phyloP scores from a whole-genome alignment of 148 eudicot species.

The Hydrangea macrophylla region DNA sequence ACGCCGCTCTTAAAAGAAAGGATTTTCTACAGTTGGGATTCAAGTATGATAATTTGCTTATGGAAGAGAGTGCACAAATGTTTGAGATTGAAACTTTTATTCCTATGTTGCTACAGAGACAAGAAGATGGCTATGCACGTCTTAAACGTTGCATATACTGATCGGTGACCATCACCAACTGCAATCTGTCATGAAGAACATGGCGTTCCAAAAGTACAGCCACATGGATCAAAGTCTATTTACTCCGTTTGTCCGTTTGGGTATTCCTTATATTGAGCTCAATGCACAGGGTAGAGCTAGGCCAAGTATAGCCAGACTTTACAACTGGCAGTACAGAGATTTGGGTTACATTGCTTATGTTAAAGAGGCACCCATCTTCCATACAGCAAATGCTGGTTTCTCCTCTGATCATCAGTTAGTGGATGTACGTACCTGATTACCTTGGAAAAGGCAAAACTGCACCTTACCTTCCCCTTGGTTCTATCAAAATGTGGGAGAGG shows the following conservation, averaged over 20 bases:
- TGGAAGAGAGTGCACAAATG: constrained; percentile 99
- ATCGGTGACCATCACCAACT: constrained; percentile 99
- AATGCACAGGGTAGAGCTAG: constrained; percentile 99
- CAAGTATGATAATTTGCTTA: constrained; percentile 90
- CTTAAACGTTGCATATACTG: constrained; percentile 94
- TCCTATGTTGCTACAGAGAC: constrained; percentile 98
- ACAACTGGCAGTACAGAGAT: constrained; percentile 96
- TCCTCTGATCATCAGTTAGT: constrained; percentile 87
- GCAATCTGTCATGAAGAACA: constrained; percentile 98
- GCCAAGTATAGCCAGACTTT: constrained; percentile 90
- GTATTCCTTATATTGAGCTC: constrained; percentile 93
- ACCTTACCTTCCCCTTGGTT: constrained; percentile 99
- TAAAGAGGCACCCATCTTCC: constrained; percentile 62
- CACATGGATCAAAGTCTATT: constrained; percentile 99
- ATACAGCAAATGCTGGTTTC: constrained; percentile 88
- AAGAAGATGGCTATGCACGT: constrained; percentile 96
- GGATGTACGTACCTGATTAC: constrained; percentile 94
- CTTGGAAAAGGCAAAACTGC: constrained; percentile 89
- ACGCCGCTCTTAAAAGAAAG: constrained; percentile 96
- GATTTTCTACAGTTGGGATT: constrained; percentile 92
- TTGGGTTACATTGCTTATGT: constrained; percentile 88
- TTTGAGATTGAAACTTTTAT: constrained; percentile 97
- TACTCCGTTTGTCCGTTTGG: constrained; percentile 92
- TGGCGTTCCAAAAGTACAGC: constrained; percentile 99
- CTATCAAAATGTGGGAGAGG: constrained; percentile 98